Percentiles rank a stretch among this genome's conserved stretches.
phyloP scores from a whole-genome alignment of 1,284 basidiomycete genomes.

The Phellopilus nigrolimitatus region DNA sequence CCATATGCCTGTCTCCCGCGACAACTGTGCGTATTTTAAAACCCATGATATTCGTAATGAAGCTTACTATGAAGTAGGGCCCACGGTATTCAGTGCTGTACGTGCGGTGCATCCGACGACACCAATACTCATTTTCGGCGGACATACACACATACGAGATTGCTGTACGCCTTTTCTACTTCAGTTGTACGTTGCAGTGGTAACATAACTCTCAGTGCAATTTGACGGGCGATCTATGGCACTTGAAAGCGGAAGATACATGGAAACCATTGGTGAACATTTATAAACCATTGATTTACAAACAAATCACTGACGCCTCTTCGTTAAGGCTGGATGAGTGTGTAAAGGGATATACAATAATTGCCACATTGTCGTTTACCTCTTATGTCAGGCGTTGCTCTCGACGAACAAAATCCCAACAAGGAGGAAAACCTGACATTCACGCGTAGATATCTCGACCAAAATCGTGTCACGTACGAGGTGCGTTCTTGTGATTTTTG shows the following conservation, averaged over 20 bases:
- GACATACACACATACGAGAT: constrained; percentile 45
- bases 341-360: constrained; percentile 22
- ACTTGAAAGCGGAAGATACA: constrained; percentile 79
- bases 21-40: constrained; percentile 49
- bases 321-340: constrained; percentile 49
- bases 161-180: constrained; percentile 28
- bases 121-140: constrained; percentile 78
- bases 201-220: constrained; percentile 35
- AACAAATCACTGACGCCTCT: constrained; percentile 2
- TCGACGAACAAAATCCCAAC: constrained; percentile 37
- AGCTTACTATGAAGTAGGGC: constrained; percentile 41
- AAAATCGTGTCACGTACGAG: constrained; percentile 62
- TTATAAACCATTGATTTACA: neutral
- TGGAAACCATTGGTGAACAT: constrained; percentile 77
- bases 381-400: constrained; percentile 41
- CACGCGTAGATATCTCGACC: constrained; percentile 66
- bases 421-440: constrained; percentile 48
- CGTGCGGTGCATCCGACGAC: constrained; percentile 68
- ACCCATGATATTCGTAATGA: constrained; percentile 16
- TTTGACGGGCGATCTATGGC: constrained; percentile 63
- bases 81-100: constrained; percentile 68
- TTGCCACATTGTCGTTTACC: neutral
- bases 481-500: constrained; percentile 12
- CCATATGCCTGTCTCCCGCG: constrained; percentile 66
- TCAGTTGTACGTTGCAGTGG: neutral